Evolutionary conservation across 352 stramenopile species (phyloP), one percentile per base, ranked within the genome.

Genomic region (Paralagenidium karlingii): DNA sequence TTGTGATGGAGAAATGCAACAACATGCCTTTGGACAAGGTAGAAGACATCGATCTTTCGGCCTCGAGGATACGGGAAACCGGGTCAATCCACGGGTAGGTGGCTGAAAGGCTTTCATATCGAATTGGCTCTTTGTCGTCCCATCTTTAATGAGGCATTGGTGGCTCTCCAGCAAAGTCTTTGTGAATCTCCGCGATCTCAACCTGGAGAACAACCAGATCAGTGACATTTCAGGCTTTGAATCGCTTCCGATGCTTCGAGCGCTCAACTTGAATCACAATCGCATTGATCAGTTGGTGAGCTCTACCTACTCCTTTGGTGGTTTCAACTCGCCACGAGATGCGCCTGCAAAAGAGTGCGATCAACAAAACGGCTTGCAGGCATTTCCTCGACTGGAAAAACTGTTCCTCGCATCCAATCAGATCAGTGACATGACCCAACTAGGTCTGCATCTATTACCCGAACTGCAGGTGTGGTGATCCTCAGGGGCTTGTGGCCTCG

Each of bases 121-220:
- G 16, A 40, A 27, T n/a, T 47, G 29, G n/a, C n/a, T n/a, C n/a
- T n/a, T n/a, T n/a, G n/a, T n/a, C n/a, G n/a, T n/a, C n/a, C 9
- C 13, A 40, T 39, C 25, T 28, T 18, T 12, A 20, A 42, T 5
- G 27, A 27, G 10, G 9, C 10, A 24, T 16, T 12, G 13, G 57
- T 15, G 24, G n/a, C n/a, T n/a, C n/a, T n/a, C 49, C n/a, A 68
- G 70, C 0, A 59, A 70, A 39, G 45, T 67, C 2, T 93, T 93
- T 27, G 40, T 56, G 18, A 77, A 70, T 22, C 44, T 94, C 9
- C 52, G 55, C 2, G 69, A 81, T 8, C 54, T 94, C 13, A 86
- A 90, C 39, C 51, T 94, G 5, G 71, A 86, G 41, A 88, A 87
- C 56, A 94, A 94, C 43, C 56, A 84, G 25, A 80, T 94, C 45